Evolutionary conservation across 177 flowering plant species (phyloP).

Genomic region (Vitis hybrid): DNA sequence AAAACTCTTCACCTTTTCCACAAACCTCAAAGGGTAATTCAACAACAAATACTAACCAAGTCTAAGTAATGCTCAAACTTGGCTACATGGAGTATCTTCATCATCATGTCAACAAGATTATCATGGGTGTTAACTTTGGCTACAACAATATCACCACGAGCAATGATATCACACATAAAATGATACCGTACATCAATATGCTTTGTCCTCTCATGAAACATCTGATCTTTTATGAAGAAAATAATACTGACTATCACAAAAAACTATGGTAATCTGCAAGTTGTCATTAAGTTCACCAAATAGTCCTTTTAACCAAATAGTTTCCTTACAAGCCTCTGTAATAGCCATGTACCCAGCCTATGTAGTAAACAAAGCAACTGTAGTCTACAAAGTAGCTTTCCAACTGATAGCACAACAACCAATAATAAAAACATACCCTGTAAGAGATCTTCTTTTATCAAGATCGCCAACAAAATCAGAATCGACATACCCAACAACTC

Average conservation of each 20-base stretch:
- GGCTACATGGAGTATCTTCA: neutral
- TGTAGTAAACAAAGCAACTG: neutral
- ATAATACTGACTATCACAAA: neutral
- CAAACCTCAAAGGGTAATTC: too few species aligned
- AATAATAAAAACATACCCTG: neutral
- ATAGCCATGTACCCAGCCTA: neutral
- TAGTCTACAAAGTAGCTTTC: constrained; percentile 3
- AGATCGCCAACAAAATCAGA: neutral
- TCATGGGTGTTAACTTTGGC: neutral
- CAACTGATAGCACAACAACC: neutral
- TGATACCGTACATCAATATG: neutral
- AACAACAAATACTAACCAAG: too few species aligned
- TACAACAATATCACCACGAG: neutral
- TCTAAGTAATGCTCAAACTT: too few species aligned
- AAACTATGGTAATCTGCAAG: neutral
- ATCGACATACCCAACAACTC: constrained; percentile 2
- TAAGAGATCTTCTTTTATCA: too few species aligned
- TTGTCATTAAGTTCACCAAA: neutral
- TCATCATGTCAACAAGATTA: neutral
- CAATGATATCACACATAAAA: neutral
- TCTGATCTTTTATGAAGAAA: too few species aligned
- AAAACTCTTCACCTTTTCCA: too few species aligned
- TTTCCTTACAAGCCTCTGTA: too few species aligned
- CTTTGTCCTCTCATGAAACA: too few species aligned
- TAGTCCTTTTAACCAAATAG: too few species aligned